Evolutionary conservation across 768 basidiomycete species (phyloP), one percentile per base, ranked within the genome.

Genomic region (Russula lepida): DNA sequence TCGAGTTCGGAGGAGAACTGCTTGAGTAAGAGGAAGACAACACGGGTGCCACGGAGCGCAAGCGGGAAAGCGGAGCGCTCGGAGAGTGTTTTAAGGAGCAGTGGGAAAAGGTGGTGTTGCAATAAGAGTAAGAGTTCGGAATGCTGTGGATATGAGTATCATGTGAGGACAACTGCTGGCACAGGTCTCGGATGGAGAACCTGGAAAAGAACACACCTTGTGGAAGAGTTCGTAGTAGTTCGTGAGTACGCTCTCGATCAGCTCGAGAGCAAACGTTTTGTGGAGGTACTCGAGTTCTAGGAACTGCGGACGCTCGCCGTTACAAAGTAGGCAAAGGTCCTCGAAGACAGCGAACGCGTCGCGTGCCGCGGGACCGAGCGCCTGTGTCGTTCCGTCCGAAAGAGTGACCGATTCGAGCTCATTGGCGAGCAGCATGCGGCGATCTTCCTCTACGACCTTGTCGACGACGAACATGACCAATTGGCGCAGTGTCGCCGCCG

Each of bases 381-480:
- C 60, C 58, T 82, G 83, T 0, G 77, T 81, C 1, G 78, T 78
- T 5, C 88, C 92, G 63, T 92, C 81, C 2, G 92, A 88, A 15
- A 92, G 79, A 0, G 71, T 71, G 1, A 84, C 78, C 15, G 81
- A 76, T n/a, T 73, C 67, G 12, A 74, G 67, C 7, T 72, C 66
- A 28, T 46, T 56, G 30, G 30, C 74, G 70, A 21, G 74, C 73
- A 70, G 56, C 66, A 63, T 23, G 78, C 71, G 72, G 5, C 76
- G 74, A 70, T 93, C 89, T 69, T 94, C 91, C 19, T 82, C 79
- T 1, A 86, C 83, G 72, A 98, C 89, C 70, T 95, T 94, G 74
- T 99, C 97, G 47, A 98, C 90, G 19, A 98, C 86, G 66, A 98
- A 91, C 95, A 99, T 98, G 48, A 98, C 92, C 1, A 98, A 79